phyloP scores from a whole-genome alignment of 768 basidiomycete genomes.

The Boletellus ananiceps region DNA sequence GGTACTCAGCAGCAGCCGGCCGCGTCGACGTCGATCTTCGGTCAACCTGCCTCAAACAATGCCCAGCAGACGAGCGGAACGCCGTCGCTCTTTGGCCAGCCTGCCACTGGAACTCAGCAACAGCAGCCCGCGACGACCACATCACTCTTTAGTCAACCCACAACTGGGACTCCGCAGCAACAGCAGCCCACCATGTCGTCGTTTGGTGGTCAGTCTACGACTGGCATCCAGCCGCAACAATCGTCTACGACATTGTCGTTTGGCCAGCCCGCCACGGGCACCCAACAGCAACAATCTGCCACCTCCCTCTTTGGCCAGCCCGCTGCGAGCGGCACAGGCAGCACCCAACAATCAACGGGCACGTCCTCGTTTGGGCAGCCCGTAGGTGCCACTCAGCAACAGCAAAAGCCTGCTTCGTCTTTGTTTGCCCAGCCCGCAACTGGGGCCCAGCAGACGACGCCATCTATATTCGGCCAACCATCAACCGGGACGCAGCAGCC shows the following conservation, averaged over 20 bases:
- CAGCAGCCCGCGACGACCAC: conserved; percentile 11
- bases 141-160: conserved; percentile 36
- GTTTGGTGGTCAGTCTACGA: conserved; percentile 21
- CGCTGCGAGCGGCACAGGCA: conserved; percentile 21
- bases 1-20: conserved; percentile 6
- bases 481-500: conserved; percentile 31
- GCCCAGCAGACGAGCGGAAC: background rate
- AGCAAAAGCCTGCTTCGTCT: conserved; percentile 22
- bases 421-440: conserved; percentile 29
- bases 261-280: conserved; percentile 27
- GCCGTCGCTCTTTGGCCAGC: conserved; percentile 31
- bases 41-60: conserved; percentile 1
- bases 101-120: conserved; percentile 15
- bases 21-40: conserved; percentile 24
- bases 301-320: conserved; percentile 28
- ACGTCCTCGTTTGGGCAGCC: conserved; percentile 39
- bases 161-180: conserved; percentile 18
- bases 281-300: conserved; percentile 32
- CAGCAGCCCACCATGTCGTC: conserved; percentile 19
- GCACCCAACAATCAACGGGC: conserved; percentile 27
- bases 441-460: conserved; percentile 13
- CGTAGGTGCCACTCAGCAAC: conserved; percentile 21
- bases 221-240: conserved; percentile 15
- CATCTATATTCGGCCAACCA: conserved; percentile 28
- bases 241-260: conserved; percentile 16